Base-by-base conservation (phyloP, 306 rosid species). In the Castanea mollissima region DNA sequence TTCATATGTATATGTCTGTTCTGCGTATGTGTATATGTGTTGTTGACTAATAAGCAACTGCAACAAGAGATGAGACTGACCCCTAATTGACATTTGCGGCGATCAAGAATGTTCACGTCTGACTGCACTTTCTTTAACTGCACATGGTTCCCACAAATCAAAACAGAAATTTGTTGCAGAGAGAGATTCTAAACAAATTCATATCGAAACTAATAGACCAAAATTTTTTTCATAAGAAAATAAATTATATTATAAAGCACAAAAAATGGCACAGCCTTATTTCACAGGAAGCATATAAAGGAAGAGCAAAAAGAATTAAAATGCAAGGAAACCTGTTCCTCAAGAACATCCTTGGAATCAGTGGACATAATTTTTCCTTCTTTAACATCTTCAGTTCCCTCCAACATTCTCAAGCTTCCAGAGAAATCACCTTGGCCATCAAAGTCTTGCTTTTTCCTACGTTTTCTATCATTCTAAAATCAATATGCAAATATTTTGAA, bases 41-140 rank as follows among this genome's bases (percentile, higher is more conserved):
- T 52, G 35, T n/a, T 20, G 71, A 55, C 27, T 9, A 65, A 60
- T 35, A 35, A 62, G 38, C 67, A 78, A 82, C 73, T 71, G 49
- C 73, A 82, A 57, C 7, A 83, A 79, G 83, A 79, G 52, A 78
- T 57, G 74, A 77, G 81, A 88, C 97, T 81, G 60, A 95, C 99
- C 94, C 62, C 84, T 72, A 90, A 81, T 84, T 90, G 89, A 80
- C 83, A 81, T 86, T 81, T 92, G 63, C 25, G 88, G 83, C 74
- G 82, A 73, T 91, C 92, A 87, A 88, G 88, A 76, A 60, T 44
- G 71, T 73, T 70, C 75, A 91, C 85, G 64, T 90, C 94, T 4
- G 78, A 74, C 82, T 87, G 86, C 76, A 91, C 88, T 84, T 84
- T 87, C 87, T 88, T 88, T 79, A 95, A 79, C 98, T 95, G 96